A percentile compares a stretch with the other conserved stretches of the same genome.
phyloP scores from a whole-genome alignment of 2,329 filamentous ascomycete species.

The Fusarium foetens region DNA sequence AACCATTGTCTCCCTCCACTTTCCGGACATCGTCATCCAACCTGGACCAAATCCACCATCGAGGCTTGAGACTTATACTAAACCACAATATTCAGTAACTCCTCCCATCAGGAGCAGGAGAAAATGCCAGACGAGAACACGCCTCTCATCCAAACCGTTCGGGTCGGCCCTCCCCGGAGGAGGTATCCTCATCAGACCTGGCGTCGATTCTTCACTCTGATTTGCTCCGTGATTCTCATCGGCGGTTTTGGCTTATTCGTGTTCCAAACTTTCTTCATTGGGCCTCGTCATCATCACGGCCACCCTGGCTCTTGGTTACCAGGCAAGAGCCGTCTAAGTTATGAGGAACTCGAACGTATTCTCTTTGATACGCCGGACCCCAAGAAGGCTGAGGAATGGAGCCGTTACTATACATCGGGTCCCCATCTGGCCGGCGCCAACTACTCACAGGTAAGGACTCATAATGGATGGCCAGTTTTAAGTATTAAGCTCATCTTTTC shows the following conservation, averaged over 20 bases:
- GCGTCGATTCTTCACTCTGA: constrained; percentile 74
- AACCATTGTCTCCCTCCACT: constrained; percentile 13
- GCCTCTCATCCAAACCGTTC: constrained; percentile 73
- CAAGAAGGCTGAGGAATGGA: constrained; percentile 74
- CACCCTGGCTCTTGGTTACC: constrained; percentile 46
- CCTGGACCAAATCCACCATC: neutral
- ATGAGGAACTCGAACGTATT: constrained; percentile 65
- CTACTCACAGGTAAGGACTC: constrained; percentile 67
- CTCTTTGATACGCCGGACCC: constrained; percentile 68
- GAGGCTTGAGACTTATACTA: constrained; percentile 6
- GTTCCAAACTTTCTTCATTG: constrained; percentile 57
- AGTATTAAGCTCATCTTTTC: constrained; percentile 13
- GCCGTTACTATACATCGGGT: constrained; percentile 79
- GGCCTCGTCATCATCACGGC: constrained; percentile 50
- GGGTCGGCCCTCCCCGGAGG: constrained; percentile 60
- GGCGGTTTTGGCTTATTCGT: constrained; percentile 62
- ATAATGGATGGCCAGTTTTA: fast-evolving
- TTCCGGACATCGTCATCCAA: constrained; percentile 18
- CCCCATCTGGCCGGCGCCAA: constrained; percentile 83
- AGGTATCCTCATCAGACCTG: constrained; percentile 69
- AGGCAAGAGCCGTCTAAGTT: constrained; percentile 46
- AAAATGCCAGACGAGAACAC: constrained; percentile 65
- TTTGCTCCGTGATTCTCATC: constrained; percentile 64
- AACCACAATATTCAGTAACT: constrained; percentile 11
- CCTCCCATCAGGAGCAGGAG: constrained; percentile 43